Percentiles rank a stretch among this genome's conserved stretches.
Conservation (phyloP, 345 rosid species). For the Populus euphratica region DNA sequence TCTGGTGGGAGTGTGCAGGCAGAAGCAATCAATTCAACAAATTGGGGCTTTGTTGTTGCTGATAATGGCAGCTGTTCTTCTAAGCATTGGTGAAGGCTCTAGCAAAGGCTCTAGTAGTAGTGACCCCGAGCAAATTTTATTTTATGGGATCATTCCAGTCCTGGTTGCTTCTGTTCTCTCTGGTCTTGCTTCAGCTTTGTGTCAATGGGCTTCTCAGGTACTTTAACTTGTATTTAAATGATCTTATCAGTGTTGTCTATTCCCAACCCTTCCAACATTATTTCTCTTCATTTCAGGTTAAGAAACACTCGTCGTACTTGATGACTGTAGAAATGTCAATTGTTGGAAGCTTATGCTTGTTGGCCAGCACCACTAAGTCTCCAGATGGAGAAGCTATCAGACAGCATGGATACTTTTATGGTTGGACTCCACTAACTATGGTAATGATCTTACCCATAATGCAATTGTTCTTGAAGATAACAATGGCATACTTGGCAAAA, state of each 20-base stretch:
- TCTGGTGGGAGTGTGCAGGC: conserved; percentile 46
- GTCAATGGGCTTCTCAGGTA: conserved; percentile 99
- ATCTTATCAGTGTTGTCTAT: neutral
- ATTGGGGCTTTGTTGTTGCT: conserved; percentile 78
- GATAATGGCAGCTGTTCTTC: conserved; percentile 84
- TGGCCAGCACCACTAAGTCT: conserved; percentile 74
- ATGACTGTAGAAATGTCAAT: conserved; percentile 98
- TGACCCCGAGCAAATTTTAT: conserved; percentile 60
- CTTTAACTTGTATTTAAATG: neutral
- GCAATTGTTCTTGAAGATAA: neutral
- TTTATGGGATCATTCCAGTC: conserved; percentile 90
- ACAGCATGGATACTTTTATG: conserved; percentile 75
- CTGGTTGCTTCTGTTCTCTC: conserved; percentile 93
- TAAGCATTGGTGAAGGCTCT: conserved; percentile 96
- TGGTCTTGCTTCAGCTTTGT: conserved; percentile 88
- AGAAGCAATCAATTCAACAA: conserved; percentile 87
- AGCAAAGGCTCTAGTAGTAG: conserved; percentile 51
- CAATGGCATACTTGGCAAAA: neutral
- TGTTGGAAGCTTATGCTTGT: conserved; percentile 87
- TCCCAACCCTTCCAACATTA: neutral
- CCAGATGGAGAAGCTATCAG: conserved; percentile 96
- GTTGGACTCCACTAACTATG: conserved; percentile 86
- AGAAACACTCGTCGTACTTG: conserved; percentile 89
- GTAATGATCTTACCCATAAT: conserved; percentile 37
- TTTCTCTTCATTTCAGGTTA: conserved; percentile 52